A percentile compares a stretch with the other conserved stretches of the same genome.
Conservation (phyloP, 768 basidiomycete species). For the Rossbeevera mucosa region DNA sequence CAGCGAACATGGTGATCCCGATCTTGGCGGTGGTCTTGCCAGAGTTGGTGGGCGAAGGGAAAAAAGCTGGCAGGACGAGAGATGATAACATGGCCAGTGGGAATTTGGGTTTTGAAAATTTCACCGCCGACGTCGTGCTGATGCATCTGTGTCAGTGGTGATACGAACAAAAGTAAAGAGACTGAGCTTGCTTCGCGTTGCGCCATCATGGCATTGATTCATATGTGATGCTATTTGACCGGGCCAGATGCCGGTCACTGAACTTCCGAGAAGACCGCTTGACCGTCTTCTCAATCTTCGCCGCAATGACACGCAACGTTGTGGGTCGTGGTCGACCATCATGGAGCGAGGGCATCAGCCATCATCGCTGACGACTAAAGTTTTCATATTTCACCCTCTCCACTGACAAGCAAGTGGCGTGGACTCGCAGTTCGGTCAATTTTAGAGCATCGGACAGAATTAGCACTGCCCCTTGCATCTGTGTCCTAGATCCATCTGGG, state of each 20-base stretch:
- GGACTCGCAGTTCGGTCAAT: constrained; percentile 3
- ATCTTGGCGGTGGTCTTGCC: constrained; percentile 1
- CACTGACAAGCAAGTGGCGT: constrained; percentile 1
- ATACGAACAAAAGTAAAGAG: neutral
- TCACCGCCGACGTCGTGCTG: neutral
- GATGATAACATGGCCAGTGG: no score
- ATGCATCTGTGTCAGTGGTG: constrained; percentile 4
- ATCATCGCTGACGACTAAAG: neutral
- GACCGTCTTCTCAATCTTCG: constrained; percentile 5
- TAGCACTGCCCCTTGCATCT: constrained; percentile 3
- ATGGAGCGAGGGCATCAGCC: neutral
- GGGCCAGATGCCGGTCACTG: neutral
- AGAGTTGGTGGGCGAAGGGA: neutral
- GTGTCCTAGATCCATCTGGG: constrained; percentile 8
- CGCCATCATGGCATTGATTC: neutral
- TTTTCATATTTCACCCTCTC: neutral
- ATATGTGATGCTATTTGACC: constrained; percentile 5
- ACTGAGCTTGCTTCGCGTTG: constrained; percentile 2
- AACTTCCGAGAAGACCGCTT: constrained; percentile 14
- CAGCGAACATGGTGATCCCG: neutral
- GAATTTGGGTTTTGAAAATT: constrained; percentile 5
- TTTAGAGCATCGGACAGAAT: constrained; percentile 4
- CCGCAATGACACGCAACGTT: constrained; percentile 8
- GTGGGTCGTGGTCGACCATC: neutral
- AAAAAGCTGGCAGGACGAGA: constrained; percentile 1